Percentiles rank a stretch among this genome's conserved stretches.
These are phyloP conservation scores for Ustilago sp. DNA, from an alignment of 1,284 basidiomycete species.

Conservation along the genomic window DNA sequence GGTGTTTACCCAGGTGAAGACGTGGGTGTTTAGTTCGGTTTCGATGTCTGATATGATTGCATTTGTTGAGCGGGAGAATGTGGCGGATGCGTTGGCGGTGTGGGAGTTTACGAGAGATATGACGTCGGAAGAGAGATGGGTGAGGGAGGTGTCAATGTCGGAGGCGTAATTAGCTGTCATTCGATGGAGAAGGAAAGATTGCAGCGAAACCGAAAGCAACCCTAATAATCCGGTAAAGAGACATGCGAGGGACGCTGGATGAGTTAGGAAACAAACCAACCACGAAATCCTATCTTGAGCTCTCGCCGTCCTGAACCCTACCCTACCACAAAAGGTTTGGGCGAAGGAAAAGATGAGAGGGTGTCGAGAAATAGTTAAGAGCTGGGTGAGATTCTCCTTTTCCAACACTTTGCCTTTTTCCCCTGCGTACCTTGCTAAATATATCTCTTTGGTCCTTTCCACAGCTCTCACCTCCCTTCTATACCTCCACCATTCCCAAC, in stretches of 20 bases:
- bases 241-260: constrained; percentile 87
- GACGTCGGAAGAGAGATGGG: constrained; percentile 77
- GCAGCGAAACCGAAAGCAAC: constrained; percentile 85
- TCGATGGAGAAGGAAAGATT: constrained; percentile 75
- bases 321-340: constrained; percentile 21
- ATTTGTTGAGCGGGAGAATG: constrained; percentile 84
- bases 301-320: constrained; percentile 30
- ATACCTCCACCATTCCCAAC: constrained; percentile 54
- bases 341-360: constrained; percentile 45
- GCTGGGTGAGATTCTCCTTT: constrained; percentile 33
- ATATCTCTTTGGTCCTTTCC: constrained; percentile 39
- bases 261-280: constrained; percentile 88
- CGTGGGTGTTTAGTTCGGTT: constrained; percentile 78
- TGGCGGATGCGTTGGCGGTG: constrained; percentile 78
- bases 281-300: constrained; percentile 73
- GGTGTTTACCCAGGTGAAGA: constrained; percentile 91
- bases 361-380: constrained; percentile 53
- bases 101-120: constrained; percentile 80
- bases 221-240: constrained; percentile 91
- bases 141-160: constrained; percentile 72
- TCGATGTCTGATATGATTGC: constrained; percentile 78
- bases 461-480: constrained; percentile 41
- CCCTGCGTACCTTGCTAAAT: constrained; percentile 18
- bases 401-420: constrained; percentile 15
- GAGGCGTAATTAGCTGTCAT: constrained; percentile 42